Conservation (phyloP, 2,329 filamentous ascomycete species). For the Diplodia intermedia region DNA sequence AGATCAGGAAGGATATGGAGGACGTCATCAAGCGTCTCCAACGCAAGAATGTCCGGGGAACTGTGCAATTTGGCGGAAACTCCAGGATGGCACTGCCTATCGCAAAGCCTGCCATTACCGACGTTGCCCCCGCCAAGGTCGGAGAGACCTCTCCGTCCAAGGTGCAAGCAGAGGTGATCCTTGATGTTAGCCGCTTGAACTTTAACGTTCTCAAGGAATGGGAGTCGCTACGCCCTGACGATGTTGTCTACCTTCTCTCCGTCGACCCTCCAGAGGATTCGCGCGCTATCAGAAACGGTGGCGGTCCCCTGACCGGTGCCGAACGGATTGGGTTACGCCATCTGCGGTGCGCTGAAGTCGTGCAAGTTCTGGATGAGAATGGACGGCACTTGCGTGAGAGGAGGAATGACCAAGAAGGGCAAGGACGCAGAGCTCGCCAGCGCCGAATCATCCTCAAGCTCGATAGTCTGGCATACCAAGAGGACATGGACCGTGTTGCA, state of each 20-base stretch:
- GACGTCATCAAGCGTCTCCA: conserved; percentile 78
- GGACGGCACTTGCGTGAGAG: conserved; percentile 72
- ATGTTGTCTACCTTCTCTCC: conserved; percentile 86
- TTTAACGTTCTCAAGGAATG: conserved; percentile 82
- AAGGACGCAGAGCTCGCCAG: conserved; percentile 63
- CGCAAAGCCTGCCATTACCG: conserved; percentile 82
- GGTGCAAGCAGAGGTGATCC: conserved; percentile 82
- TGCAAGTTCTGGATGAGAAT: conserved; percentile 86
- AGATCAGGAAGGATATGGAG: conserved; percentile 90
- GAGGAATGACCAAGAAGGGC: conserved; percentile 53
- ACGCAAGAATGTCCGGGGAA: conserved; percentile 58
- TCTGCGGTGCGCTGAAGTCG: conserved; percentile 82
- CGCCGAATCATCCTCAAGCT: conserved; percentile 80
- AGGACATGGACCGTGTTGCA: conserved; percentile 71
- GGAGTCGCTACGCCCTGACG: conserved; percentile 85
- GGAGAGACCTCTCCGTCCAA: conserved; percentile 83
- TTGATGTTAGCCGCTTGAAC: conserved; percentile 82
- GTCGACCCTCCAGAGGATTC: conserved; percentile 67
- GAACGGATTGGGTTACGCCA: conserved; percentile 72
- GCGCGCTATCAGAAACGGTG: conserved; percentile 61
- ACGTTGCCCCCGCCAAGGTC: conserved; percentile 82
- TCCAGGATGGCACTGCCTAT: conserved; percentile 93
- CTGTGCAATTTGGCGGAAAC: conserved; percentile 76
- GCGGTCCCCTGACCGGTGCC: conserved; percentile 54
- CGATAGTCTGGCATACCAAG: conserved; percentile 77